Percentiles rank a stretch among this genome's conserved stretches.
phyloP scores from a whole-genome alignment of 352 stramenopile species.

The Pilasporangium apinafurcum region DNA sequence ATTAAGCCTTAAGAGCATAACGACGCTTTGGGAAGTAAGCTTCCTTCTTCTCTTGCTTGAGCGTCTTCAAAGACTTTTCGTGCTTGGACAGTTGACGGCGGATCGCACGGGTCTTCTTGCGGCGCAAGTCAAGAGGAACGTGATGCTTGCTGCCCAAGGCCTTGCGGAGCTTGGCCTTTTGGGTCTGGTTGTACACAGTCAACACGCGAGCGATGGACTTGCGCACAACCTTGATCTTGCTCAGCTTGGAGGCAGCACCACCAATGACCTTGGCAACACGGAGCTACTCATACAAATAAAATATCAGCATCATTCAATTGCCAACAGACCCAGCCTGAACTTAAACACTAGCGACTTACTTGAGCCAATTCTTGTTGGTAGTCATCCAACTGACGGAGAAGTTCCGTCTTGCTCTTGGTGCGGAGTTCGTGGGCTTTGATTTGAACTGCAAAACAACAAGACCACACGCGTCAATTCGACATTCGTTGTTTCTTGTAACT shows the following conservation, averaged over 20 bases:
- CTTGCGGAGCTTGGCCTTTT: slow-evolving; percentile 96
- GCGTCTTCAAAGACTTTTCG: slow-evolving; percentile 91
- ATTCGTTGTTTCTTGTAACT: no score
- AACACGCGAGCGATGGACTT: slow-evolving; percentile 99
- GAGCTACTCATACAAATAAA: slow-evolving; percentile 54
- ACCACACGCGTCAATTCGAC: slow-evolving; percentile 11
- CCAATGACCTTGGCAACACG: slow-evolving; percentile 99
- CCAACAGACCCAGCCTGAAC: not conserved
- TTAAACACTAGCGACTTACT: slow-evolving; percentile 10
- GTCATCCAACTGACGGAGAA: slow-evolving; percentile 97
- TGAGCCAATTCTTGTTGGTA: slow-evolving; percentile 97
- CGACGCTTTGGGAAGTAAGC: slow-evolving; percentile 95
- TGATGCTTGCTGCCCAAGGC: slow-evolving; percentile 95
- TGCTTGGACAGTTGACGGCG: slow-evolving; percentile 94
- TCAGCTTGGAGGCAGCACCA: slow-evolving; percentile 98
- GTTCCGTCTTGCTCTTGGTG: slow-evolving; percentile 96
- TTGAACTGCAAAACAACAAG: slow-evolving; percentile 32
- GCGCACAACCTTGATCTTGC: slow-evolving; percentile 99
- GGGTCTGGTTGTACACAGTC: slow-evolving; percentile 99
- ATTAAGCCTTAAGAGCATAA: slow-evolving; percentile 98
- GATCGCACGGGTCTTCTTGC: slow-evolving; percentile 99
- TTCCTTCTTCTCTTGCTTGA: slow-evolving; percentile 95
- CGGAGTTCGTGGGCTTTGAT: slow-evolving; percentile 99
- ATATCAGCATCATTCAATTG: no score
- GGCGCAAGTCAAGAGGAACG: slow-evolving; percentile 96